phyloP scores from a whole-genome alignment of 2,329 filamentous ascomycete species.

The Orbilia ellipsospora region DNA sequence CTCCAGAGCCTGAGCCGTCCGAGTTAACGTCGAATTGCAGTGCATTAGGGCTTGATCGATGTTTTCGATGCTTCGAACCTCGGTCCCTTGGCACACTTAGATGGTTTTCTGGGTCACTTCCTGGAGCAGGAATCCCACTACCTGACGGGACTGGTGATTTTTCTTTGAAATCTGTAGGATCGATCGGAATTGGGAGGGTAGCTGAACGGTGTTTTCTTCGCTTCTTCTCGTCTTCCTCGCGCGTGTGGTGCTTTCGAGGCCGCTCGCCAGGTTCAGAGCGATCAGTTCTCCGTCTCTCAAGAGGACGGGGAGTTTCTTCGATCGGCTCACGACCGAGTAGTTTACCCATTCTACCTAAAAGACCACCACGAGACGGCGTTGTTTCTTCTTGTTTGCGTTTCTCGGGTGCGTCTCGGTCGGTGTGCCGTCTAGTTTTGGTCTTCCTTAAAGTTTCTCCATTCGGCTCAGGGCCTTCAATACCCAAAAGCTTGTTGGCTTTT shows the following conservation, averaged over 20 bases:
- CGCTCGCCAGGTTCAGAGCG: slow-evolving; percentile 30
- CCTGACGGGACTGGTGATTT: slow-evolving; percentile 25
- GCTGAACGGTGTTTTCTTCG: slow-evolving; percentile 46
- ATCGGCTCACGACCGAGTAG: slow-evolving; percentile 32
- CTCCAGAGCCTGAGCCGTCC: slow-evolving; percentile 37
- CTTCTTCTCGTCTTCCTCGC: slow-evolving; percentile 33
- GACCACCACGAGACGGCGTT: slow-evolving; percentile 31
- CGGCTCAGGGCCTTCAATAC: slow-evolving; percentile 33
- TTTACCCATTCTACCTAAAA: slow-evolving; percentile 35
- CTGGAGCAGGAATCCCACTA: slow-evolving; percentile 20
- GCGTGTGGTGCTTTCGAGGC: slow-evolving; percentile 33
- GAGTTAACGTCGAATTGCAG: slow-evolving; percentile 46
- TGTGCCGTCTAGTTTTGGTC: slow-evolving; percentile 28
- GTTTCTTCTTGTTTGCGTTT: slow-evolving; percentile 34
- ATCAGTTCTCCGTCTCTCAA: slow-evolving; percentile 48
- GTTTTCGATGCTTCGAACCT: slow-evolving; percentile 35
- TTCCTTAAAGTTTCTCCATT: slow-evolving; percentile 35
- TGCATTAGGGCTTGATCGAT: slow-evolving; percentile 34
- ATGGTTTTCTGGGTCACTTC: slow-evolving; percentile 14
- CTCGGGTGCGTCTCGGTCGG: slow-evolving; percentile 32
- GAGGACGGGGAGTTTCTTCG: slow-evolving; percentile 32
- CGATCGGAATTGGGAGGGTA: slow-evolving; percentile 34
- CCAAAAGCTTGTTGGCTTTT: slow-evolving; percentile 44
- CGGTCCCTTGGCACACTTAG: slow-evolving; percentile 27
- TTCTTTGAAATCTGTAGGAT: slow-evolving; percentile 43